Conservation (phyloP, 345 rosid species). For the Rhodamnia argentea region DNA sequence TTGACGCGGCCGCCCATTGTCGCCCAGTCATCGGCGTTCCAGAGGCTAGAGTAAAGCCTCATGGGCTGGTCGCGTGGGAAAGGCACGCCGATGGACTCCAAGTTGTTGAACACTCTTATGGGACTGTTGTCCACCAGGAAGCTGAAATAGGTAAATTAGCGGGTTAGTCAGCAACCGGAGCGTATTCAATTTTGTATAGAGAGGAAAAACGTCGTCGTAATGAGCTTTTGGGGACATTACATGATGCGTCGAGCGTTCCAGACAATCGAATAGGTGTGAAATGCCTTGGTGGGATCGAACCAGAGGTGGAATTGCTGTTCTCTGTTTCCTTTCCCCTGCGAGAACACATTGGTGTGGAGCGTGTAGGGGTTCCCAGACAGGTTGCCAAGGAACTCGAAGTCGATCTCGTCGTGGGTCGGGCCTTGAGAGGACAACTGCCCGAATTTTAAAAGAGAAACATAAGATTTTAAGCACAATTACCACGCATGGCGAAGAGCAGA, state of each 20-base stretch:
- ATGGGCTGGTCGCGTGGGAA: conserved; percentile 38
- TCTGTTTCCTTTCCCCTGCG: conserved; percentile 7
- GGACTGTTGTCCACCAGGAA: conserved; percentile 45
- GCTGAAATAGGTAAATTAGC: conserved; percentile 1
- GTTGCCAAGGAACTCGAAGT: conserved; percentile 10
- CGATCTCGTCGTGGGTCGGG: conserved; percentile 7
- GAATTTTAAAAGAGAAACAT: background rate
- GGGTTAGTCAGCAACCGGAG: background rate
- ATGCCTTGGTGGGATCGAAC: conserved; percentile 8
- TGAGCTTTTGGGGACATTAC: background rate
- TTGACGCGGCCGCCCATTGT: conserved; percentile 47
- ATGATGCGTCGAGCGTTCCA: conserved; percentile 5
- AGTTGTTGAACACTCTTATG: conserved; percentile 43
- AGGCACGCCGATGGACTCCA: conserved; percentile 25
- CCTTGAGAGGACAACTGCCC: conserved; percentile 5
- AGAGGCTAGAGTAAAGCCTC: conserved; percentile 48
- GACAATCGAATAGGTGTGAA: conserved; percentile 4
- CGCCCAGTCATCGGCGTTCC: conserved; percentile 62
- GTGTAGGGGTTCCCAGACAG: conserved; percentile 6
- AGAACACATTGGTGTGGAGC: conserved; percentile 8
- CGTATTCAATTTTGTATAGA: background rate
- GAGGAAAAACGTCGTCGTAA: background rate
- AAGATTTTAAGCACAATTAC: background rate
- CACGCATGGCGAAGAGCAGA: background rate
- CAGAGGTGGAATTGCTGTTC: conserved; percentile 9